These are phyloP conservation scores for Spencermartinsiella ligniputridi DNA, from an alignment of 1,139 yeast genomes.

Conservation along the genomic window DNA sequence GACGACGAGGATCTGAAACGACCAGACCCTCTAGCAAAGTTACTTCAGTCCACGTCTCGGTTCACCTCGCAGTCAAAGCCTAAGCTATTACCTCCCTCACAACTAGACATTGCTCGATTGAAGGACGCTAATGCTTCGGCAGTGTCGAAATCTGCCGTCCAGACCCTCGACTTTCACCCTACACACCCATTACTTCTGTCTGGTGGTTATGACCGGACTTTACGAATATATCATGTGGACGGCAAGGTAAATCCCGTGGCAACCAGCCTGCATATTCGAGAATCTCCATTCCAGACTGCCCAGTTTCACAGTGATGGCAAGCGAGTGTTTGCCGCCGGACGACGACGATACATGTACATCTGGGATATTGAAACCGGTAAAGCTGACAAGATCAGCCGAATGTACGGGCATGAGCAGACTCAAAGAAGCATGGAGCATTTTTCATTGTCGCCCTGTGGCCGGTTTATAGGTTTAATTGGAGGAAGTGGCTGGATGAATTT, in stretches of 20 bases:
- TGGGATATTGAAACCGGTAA: constrained; percentile 80
- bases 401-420: constrained; percentile 85
- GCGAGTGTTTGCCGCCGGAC: constrained; percentile 78
- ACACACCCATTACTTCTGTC: constrained; percentile 78
- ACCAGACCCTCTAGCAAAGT: constrained; percentile 46
- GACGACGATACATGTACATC: constrained; percentile 85
- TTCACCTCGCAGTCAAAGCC: constrained; percentile 48
- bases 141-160: constrained; percentile 73
- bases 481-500: constrained; percentile 88
- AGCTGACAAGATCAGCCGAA: constrained; percentile 77
- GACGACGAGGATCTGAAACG: constrained; percentile 37
- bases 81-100: constrained; percentile 64
- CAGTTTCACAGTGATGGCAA: constrained; percentile 53
- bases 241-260: constrained; percentile 82
- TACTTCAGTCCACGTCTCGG: constrained; percentile 55
- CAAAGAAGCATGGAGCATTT: constrained; percentile 82
- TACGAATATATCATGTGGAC: constrained; percentile 84
- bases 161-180: constrained; percentile 79
- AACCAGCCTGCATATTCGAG: constrained; percentile 72
- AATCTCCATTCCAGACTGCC: constrained; percentile 78
- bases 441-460: constrained; percentile 65
- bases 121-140: constrained; percentile 79
- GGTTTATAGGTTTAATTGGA: constrained; percentile 72
- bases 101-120: constrained; percentile 69
- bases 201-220: constrained; percentile 88